These are phyloP conservation scores for Obelidium mucronatum DNA, from an alignment of 192 early-diverging fungal genomes.

Conservation along the genomic window DNA sequence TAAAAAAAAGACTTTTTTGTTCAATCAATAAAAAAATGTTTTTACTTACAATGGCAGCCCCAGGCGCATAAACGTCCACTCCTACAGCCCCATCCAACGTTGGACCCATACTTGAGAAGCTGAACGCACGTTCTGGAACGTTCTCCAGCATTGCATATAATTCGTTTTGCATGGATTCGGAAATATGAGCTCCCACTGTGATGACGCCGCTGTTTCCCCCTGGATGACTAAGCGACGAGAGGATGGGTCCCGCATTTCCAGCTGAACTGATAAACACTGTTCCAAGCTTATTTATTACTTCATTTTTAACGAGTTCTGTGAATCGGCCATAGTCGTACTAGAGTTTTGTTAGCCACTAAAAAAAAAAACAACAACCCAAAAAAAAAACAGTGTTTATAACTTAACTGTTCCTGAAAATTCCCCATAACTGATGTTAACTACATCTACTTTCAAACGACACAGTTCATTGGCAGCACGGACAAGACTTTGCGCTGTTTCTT, in stretches of 20 bases:
- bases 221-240: constrained; percentile 85
- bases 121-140: constrained; percentile 81
- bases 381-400: neutral
- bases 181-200: constrained; percentile 91
- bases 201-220: constrained; percentile 68
- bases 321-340: constrained; percentile 80
- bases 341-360: neutral
- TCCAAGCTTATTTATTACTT: constrained; percentile 83
- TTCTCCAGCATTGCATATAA: constrained; percentile 85
- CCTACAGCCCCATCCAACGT: constrained; percentile 84
- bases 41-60: constrained; percentile 92
- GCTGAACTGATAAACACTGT: constrained; percentile 88
- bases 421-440: constrained; percentile 54
- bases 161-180: constrained; percentile 82
- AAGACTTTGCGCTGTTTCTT: constrained; percentile 87
- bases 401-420: constrained; percentile 4
- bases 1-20: no score
- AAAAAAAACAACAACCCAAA: no score
- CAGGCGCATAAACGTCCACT: constrained; percentile 73
- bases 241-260: constrained; percentile 92
- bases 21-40: no score
- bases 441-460: constrained; percentile 47
- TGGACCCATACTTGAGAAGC: constrained; percentile 92
- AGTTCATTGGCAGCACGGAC: constrained; percentile 80
- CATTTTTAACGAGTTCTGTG: constrained; percentile 77